Conservation (phyloP, 2,329 filamentous ascomycete species). For the Penicillium palitans region DNA sequence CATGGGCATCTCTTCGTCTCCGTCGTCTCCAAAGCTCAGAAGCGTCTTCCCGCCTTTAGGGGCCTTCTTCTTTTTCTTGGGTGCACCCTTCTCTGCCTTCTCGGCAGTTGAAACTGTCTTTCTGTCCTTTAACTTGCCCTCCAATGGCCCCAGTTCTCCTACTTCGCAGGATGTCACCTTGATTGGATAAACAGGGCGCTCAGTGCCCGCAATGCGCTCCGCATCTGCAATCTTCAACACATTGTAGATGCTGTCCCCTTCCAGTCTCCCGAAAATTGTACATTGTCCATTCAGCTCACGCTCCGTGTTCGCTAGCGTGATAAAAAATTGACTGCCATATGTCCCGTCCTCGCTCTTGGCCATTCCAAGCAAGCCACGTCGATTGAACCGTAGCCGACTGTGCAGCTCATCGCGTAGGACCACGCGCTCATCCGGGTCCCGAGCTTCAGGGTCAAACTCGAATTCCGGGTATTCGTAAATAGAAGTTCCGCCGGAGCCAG, state of each 20-base stretch:
- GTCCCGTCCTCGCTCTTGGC: slow-evolving; percentile 72
- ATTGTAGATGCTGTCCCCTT: slow-evolving; percentile 95
- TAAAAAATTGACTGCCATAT: slow-evolving; percentile 96
- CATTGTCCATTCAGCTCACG: slow-evolving; percentile 87
- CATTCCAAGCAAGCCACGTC: slow-evolving; percentile 90
- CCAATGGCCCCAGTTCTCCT: slow-evolving; percentile 47
- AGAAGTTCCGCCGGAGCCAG: slow-evolving; percentile 84
- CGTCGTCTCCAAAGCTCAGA: slow-evolving; percentile 50
- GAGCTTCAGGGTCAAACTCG: slow-evolving; percentile 54
- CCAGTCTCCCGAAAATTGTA: slow-evolving; percentile 88
- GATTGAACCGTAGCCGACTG: slow-evolving; percentile 86
- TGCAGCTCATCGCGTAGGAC: slow-evolving; percentile 89
- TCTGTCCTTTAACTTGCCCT: slow-evolving; percentile 47
- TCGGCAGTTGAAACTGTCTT: slow-evolving; percentile 34
- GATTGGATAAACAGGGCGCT: slow-evolving; percentile 82
- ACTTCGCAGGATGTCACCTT: slow-evolving; percentile 61
- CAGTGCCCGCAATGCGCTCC: slow-evolving; percentile 74
- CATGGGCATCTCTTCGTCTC: slow-evolving; percentile 38
- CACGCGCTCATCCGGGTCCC: slow-evolving; percentile 54
- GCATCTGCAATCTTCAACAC: slow-evolving; percentile 88
- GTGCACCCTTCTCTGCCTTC: slow-evolving; percentile 30
- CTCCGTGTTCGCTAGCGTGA: slow-evolving; percentile 77
- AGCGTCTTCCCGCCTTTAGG: slow-evolving; percentile 46
- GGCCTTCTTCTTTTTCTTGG: slow-evolving; percentile 46
- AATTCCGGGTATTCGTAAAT: slow-evolving; percentile 74